Evolutionary conservation across 371 early-diverging fungal species (phyloP).

Genomic region (Rozella allomycis): DNA sequence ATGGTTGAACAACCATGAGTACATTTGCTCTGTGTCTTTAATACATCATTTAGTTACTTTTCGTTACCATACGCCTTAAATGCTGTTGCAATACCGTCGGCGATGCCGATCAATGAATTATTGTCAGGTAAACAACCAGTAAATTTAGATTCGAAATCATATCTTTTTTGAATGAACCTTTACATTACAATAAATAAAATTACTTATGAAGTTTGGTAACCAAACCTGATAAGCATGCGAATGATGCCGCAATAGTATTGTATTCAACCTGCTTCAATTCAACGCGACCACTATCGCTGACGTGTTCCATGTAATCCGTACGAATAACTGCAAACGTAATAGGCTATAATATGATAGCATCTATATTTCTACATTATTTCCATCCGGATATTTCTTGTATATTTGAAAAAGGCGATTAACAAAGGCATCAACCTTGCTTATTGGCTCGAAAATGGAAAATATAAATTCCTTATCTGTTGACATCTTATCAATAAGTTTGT

Average conservation of each 20-base stretch:
- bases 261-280: conserved; percentile 66
- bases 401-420: too few relatives aligned
- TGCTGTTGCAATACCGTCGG: conserved; percentile 56
- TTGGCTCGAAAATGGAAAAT: conserved; percentile 39
- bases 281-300: too few relatives aligned
- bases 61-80: conserved; percentile 48
- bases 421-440: too few relatives aligned
- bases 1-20: conserved; percentile 71
- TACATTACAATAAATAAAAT: too few relatives aligned
- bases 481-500: conserved; percentile 53
- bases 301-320: neutral
- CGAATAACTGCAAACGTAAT: neutral
- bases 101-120: conserved; percentile 38
- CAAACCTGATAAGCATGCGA: conserved; percentile 53
- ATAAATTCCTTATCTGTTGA: conserved; percentile 54
- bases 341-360: too few relatives aligned
- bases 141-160: too few relatives aligned
- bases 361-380: too few relatives aligned
- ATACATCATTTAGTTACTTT: neutral
- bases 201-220: conserved; percentile 61
- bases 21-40: conserved; percentile 41
- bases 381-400: too few relatives aligned
- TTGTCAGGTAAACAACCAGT: conserved; percentile 53
- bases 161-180: too few relatives aligned
- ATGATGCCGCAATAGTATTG: conserved; percentile 84